A percentile compares a stretch with the other conserved stretches of the same genome.
These are phyloP conservation scores for Magnaporthiopsis rhizophila DNA, from an alignment of 2,329 filamentous ascomycete genomes.

Conservation along the genomic window DNA sequence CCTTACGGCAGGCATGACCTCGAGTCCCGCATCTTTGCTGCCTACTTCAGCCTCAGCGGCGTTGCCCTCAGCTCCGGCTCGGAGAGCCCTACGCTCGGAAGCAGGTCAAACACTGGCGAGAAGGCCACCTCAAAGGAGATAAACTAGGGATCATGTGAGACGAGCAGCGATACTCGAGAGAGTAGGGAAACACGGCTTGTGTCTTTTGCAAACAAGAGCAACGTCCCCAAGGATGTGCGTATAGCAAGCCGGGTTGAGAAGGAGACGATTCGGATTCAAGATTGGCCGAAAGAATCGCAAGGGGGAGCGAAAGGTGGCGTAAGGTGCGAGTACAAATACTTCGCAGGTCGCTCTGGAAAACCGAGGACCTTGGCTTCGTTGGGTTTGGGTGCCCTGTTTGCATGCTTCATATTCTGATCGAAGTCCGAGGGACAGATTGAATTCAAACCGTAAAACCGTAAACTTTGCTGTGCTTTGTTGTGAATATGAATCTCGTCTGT, in stretches of 20 bases:
- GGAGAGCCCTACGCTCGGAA: neutral
- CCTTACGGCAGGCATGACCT: constrained; percentile 5
- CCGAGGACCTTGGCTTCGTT: neutral
- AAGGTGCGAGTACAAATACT: neutral
- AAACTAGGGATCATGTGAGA: neutral
- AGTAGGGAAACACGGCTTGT: neutral
- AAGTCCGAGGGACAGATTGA: neutral
- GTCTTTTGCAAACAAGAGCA: neutral
- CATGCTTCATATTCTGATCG: neutral
- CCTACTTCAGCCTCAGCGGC: constrained; percentile 3
- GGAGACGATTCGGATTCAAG: neutral
- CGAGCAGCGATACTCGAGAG: neutral
- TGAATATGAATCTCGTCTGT: neutral
- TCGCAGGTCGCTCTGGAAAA: neutral
- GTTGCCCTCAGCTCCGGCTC: neutral
- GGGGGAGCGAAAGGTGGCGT: too few relatives aligned
- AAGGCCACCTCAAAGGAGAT: neutral
- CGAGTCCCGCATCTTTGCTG: constrained; percentile 7
- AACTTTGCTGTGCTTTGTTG: neutral
- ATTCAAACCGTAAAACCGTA: neutral
- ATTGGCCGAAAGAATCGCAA: neutral
- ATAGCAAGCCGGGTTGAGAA: neutral
- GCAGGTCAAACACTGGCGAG: neutral
- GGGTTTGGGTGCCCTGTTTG: neutral
- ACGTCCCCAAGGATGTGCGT: neutral